Base-by-base conservation (phyloP, 495 filamentous ascomycete species). In the Amphirosellinia nigrospora region DNA sequence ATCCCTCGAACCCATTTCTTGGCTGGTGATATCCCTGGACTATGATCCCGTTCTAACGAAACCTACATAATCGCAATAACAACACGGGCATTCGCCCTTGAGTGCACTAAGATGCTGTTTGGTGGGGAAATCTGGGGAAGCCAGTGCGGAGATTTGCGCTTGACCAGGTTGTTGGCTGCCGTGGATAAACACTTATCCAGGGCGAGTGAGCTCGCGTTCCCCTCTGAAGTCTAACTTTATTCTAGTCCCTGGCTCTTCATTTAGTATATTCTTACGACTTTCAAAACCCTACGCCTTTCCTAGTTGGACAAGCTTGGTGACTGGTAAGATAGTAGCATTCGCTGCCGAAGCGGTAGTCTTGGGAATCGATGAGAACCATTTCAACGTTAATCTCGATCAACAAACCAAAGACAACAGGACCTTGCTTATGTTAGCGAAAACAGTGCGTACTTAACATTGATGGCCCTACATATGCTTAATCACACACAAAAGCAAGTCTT, bases 101-200 rank as follows among this genome's bases (percentile, higher is more conserved):
- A 36, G n/a, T 15, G 58, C 11, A 39, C 30, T 41, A 38, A 28
- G 21, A 65, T 30, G 11, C 23, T 64, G 45, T 23, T 53, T 15
- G 32, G 63, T 65, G 63, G 63, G 46, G 63, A 65, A 65, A 65
- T 65, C 63, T 65, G 63, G 63, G 63, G 63, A 65, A 65, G 45
- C 63, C 63, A n/a, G 34, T 58, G 55, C 55, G 55, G 55, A 58
- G 53, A 56, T 30, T 34, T 6, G n/a, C 53, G 58, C 48, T 38
- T 52, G 36, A 52, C 48, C 23, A n/a, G 64, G 48, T 58, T 60
- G n/a, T 48, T 16, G 52, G 23, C 46, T 36, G 9, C 23, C n/a
- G 4, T 69, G 67, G 67, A 64, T 48, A 63, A 64, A 69, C 21
- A 39, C 56, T 65, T 65, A 70, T 65, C 68, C 68, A 48, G 55